phyloP scores from a whole-genome alignment of 2,329 filamentous ascomycete genomes.

The Xylaria sp. region DNA sequence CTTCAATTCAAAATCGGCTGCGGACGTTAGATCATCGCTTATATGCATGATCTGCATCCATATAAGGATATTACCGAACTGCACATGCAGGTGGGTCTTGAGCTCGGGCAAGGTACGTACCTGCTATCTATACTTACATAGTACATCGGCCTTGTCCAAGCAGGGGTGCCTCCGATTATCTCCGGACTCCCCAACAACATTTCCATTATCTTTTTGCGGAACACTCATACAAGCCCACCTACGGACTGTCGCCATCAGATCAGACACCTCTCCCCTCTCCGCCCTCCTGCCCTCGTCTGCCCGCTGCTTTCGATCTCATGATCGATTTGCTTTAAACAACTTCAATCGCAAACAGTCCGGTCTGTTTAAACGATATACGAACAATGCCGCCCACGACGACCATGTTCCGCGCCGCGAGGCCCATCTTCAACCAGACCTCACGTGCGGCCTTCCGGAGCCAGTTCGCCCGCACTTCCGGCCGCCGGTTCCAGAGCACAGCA shows the following conservation, averaged over 20 bases:
- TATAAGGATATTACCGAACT: not conserved
- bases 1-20: conserved; percentile 12
- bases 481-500: conserved; percentile 77
- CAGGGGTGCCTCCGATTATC: conserved; percentile 37
- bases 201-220: conserved; percentile 27
- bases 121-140: not conserved
- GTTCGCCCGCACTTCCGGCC: conserved; percentile 60
- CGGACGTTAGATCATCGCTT: not conserved
- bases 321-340: not conserved
- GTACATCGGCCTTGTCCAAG: not conserved
- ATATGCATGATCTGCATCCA: not conserved
- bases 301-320: conserved; percentile 5
- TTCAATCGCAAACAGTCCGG: conserved; percentile 6
- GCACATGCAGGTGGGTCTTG: not conserved
- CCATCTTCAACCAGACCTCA: conserved; percentile 64
- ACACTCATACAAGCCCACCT: not conserved
- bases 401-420: conserved; percentile 65
- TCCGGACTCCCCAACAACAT: conserved; percentile 37
- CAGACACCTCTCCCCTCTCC: conserved; percentile 33
- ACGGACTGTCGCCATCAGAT: conserved; percentile 29
- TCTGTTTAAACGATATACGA: not conserved
- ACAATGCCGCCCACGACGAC: conserved; percentile 60
- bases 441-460: conserved; percentile 61
- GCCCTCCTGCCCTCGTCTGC: not conserved
- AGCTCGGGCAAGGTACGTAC: not conserved